phyloP scores from a whole-genome alignment of 1,139 yeast species.

The Saccharomyces hybrid region DNA sequence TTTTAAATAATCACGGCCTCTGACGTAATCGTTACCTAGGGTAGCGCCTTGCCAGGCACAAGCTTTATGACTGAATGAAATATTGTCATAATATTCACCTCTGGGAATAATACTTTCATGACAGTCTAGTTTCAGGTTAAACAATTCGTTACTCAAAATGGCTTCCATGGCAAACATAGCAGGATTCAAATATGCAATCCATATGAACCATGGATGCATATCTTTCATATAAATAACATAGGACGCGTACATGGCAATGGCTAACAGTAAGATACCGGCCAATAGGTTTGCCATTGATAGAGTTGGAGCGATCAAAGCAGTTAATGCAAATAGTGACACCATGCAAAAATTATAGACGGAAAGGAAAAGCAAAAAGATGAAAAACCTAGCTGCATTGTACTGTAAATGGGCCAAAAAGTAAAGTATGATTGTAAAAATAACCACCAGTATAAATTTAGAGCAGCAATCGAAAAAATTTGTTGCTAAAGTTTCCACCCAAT shows the following conservation, averaged over 20 bases:
- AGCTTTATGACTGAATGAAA: slow-evolving; percentile 33
- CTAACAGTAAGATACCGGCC: slow-evolving; percentile 40
- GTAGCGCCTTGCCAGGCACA: slow-evolving; percentile 34
- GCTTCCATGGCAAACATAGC: slow-evolving; percentile 45
- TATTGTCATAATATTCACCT: slow-evolving; percentile 33
- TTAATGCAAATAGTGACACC: slow-evolving; percentile 38
- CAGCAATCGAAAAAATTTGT: slow-evolving; percentile 38
- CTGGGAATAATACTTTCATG: slow-evolving; percentile 38
- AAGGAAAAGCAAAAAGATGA: slow-evolving; percentile 39
- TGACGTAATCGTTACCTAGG: slow-evolving; percentile 23
- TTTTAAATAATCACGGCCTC: slow-evolving; percentile 31
- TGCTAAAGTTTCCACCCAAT: slow-evolving; percentile 44
- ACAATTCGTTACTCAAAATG: slow-evolving; percentile 41
- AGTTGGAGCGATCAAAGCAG: slow-evolving; percentile 38
- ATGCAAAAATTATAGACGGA: slow-evolving; percentile 33
- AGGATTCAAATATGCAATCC: slow-evolving; percentile 50
- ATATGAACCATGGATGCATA: slow-evolving; percentile 52
- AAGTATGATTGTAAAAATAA: slow-evolving; percentile 37
- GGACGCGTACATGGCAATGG: slow-evolving; percentile 43
- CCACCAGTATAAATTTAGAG: slow-evolving; percentile 35
- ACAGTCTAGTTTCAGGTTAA: slow-evolving; percentile 31
- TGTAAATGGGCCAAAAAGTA: slow-evolving; percentile 45
- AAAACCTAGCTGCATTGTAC: slow-evolving; percentile 43
- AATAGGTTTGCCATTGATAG: slow-evolving; percentile 44
- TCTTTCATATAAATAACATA: slow-evolving; percentile 44